Conservation (phyloP, 2,329 filamentous ascomycete genomes). For the Coniochaeta sp. region DNA sequence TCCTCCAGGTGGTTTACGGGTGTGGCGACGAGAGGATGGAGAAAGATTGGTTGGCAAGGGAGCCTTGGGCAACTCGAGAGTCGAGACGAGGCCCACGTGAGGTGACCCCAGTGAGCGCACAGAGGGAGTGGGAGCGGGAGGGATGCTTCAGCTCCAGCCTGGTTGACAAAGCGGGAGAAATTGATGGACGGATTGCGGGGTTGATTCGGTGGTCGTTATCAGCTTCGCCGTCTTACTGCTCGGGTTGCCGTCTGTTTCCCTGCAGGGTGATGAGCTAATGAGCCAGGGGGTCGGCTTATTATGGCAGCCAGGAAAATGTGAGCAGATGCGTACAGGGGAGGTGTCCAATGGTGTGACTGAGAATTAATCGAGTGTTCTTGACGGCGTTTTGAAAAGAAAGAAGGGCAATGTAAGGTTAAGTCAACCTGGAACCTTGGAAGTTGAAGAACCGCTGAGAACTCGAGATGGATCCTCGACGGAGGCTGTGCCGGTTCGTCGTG, state of each 20-base stretch:
- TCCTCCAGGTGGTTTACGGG: not conserved
- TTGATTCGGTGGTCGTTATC: not conserved
- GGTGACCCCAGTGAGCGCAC: not conserved
- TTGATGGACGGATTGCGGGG: not conserved
- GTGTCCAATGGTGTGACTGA: not conserved
- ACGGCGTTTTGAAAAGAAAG: too few relatives aligned
- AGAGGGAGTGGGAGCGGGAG: not conserved
- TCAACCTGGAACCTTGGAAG: too few relatives aligned
- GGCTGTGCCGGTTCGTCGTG: not conserved
- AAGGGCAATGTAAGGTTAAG: too few relatives aligned
- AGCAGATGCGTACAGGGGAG: not conserved
- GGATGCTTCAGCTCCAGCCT: not conserved
- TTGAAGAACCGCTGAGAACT: not conserved
- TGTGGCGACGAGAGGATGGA: not conserved
- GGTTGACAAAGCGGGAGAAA: not conserved
- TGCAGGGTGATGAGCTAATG: not conserved
- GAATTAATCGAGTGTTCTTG: not conserved
- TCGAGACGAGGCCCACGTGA: not conserved
- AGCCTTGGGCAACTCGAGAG: not conserved
- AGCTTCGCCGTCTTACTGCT: constrained; percentile 1
- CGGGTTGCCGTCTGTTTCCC: not conserved
- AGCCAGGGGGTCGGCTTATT: not conserved
- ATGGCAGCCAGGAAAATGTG: not conserved
- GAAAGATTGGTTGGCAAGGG: not conserved
- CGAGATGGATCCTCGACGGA: not conserved